phyloP scores from a whole-genome alignment of 148 eudicot species.

The Drosera capensis region DNA sequence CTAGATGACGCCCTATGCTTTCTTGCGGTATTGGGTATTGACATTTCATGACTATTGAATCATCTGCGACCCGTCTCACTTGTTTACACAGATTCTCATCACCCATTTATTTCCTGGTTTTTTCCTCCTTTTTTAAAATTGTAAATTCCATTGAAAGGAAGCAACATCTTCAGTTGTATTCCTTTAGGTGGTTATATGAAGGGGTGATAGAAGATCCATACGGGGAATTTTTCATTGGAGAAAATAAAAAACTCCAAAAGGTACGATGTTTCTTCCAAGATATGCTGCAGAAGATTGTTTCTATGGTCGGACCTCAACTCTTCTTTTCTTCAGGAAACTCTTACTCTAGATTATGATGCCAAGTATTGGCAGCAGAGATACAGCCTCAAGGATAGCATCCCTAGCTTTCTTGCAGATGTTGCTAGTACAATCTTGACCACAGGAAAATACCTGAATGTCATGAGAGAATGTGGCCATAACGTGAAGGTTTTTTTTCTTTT shows the following conservation, averaged over 20 bases:
- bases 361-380: constrained; percentile 88
- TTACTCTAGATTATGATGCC: constrained; percentile 83
- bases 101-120: no score
- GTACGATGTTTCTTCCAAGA: constrained; percentile 17
- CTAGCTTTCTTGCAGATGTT: constrained; percentile 81
- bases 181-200: constrained; percentile 89
- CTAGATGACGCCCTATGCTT: no score
- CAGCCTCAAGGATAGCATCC: constrained; percentile 89
- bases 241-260: constrained; percentile 85
- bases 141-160: no score
- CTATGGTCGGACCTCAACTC: constrained; percentile 8
- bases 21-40: no score
- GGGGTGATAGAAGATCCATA: constrained; percentile 98
- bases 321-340: constrained; percentile 57
- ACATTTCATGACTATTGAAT: no score
- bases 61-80: no score
- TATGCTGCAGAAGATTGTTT: not conserved
- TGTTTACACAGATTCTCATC: no score
- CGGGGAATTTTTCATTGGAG: constrained; percentile 87
- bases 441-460: constrained; percentile 91
- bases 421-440: constrained; percentile 90
- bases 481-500: constrained; percentile 72
- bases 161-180: not conserved
- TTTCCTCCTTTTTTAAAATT: no score
- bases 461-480: constrained; percentile 97